These are phyloP conservation scores for Marasmius tenuissimus DNA, from an alignment of 1,284 basidiomycete genomes.

Conservation along the genomic window DNA sequence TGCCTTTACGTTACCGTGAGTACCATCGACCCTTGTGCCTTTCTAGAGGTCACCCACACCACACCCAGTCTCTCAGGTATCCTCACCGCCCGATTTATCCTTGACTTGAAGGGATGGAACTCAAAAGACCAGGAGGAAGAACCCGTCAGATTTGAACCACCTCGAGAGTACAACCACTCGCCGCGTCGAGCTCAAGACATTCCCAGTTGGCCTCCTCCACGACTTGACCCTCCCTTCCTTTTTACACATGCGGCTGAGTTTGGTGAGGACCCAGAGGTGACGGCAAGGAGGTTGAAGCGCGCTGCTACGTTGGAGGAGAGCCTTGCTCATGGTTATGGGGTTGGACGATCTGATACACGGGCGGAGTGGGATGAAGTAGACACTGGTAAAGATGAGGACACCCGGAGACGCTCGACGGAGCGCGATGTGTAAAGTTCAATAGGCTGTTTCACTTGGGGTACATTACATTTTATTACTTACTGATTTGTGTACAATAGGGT, in stretches of 20 bases:
- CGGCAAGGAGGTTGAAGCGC: neutral
- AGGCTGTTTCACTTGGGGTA: too few relatives aligned
- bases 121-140: neutral
- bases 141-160: neutral
- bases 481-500: too few relatives aligned
- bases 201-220: neutral
- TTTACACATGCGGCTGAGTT: neutral
- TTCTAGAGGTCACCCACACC: neutral
- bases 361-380: too few relatives aligned
- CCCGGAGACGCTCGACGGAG: too few relatives aligned
- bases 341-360: too few relatives aligned
- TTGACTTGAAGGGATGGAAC: slow-evolving; percentile 9
- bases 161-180: neutral
- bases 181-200: neutral
- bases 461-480: too few relatives aligned
- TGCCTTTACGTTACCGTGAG: slow-evolving; percentile 11
- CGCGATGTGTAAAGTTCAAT: too few relatives aligned
- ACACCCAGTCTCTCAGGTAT: slow-evolving; percentile 9
- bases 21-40: neutral
- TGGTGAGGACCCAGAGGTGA: neutral
- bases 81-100: slow-evolving; percentile 13
- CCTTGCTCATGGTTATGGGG: too few relatives aligned
- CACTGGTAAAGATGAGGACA: too few relatives aligned
- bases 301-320: neutral
- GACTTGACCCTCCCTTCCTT: neutral